A percentile compares a stretch with the other conserved stretches of the same genome.
phyloP scores from a whole-genome alignment of 2,329 filamentous ascomycete species.

The Diaporthe batatas region DNA sequence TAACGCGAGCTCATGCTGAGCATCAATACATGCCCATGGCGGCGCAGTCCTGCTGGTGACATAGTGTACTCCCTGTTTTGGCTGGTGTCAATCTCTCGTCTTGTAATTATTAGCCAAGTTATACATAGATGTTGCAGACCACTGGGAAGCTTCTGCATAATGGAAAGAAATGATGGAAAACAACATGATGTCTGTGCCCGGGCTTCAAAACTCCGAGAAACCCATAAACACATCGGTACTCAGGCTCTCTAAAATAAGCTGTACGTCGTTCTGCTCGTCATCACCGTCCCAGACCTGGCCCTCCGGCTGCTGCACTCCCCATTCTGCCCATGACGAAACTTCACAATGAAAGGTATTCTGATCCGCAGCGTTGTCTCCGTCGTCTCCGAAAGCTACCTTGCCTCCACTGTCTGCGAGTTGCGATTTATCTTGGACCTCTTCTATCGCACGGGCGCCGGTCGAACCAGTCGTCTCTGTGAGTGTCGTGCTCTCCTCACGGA shows the following conservation, averaged over 20 bases:
- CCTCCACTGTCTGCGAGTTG: accelerated
- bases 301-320: neutral
- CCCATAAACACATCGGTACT: neutral
- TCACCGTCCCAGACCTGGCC: neutral
- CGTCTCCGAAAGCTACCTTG: accelerated
- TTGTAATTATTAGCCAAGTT: too few species aligned
- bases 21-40: too few species aligned
- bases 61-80: too few species aligned
- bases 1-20: too few species aligned
- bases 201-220: neutral
- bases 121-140: too few species aligned
- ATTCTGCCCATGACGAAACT: neutral
- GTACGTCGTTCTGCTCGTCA: neutral
- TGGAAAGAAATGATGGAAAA: too few species aligned
- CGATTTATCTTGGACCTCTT: neutral
- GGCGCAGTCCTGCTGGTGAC: too few species aligned
- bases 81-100: too few species aligned
- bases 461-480: neutral
- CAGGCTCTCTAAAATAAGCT: neutral
- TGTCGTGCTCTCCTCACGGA: accelerated
- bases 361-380: too few species aligned
- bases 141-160: too few species aligned
- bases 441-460: neutral
- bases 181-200: too few species aligned
- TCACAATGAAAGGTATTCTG: neutral